Percentiles rank a stretch among this genome's conserved stretches.
Evolutionary conservation across 2,329 filamentous ascomycete genomes (phyloP).

Genomic region (Byssochlamys sp.): DNA sequence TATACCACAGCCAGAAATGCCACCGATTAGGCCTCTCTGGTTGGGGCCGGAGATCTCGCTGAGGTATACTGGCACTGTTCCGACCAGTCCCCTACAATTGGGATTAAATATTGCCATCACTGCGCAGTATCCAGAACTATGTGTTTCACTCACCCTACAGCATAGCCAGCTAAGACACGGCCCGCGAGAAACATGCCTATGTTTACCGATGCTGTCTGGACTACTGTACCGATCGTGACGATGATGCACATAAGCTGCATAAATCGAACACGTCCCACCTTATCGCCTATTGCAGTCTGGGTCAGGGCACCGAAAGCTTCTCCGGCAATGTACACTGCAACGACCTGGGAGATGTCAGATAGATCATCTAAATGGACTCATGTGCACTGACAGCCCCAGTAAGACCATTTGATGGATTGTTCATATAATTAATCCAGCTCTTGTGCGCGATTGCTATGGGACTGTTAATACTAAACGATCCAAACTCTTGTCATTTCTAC

Average conservation of each 20-base stretch:
- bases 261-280: conserved; percentile 44
- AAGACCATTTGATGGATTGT: conserved; percentile 44
- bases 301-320: conserved; percentile 47
- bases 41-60: conserved; percentile 44
- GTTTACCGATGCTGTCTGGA: conserved; percentile 48
- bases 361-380: background rate
- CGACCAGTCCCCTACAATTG: conserved; percentile 35
- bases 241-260: conserved; percentile 47
- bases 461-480: background rate
- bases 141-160: conserved; percentile 33
- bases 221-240: conserved; percentile 45
- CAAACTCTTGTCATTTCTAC: conserved; percentile 7
- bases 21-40: conserved; percentile 45
- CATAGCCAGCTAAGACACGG: conserved; percentile 39
- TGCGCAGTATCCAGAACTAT: background rate
- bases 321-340: conserved; percentile 51
- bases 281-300: conserved; percentile 47
- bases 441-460: conserved; percentile 47
- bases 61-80: conserved; percentile 48
- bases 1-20: conserved; percentile 46
- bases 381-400: conserved; percentile 41
- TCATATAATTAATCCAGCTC: conserved; percentile 53
- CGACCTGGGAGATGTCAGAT: conserved; percentile 30
- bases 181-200: conserved; percentile 47
- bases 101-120: background rate